phyloP scores from a whole-genome alignment of 2,329 filamentous ascomycete genomes.

The Fusarium concolor region DNA sequence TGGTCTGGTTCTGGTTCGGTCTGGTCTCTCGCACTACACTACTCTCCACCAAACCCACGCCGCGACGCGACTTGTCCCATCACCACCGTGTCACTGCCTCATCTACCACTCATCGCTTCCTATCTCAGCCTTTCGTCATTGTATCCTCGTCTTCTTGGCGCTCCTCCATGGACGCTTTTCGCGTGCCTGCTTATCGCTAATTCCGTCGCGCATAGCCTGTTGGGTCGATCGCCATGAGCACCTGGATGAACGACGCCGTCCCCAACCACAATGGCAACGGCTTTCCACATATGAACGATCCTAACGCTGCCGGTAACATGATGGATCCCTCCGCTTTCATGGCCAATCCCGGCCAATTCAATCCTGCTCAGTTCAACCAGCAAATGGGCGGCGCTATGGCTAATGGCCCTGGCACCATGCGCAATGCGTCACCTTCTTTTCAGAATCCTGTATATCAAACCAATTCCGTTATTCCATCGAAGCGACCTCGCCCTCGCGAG shows the following conservation, averaged over 20 bases:
- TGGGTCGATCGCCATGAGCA: conserved; percentile 71
- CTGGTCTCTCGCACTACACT: conserved; percentile 51
- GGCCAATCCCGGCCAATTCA: conserved; percentile 70
- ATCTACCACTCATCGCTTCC: conserved; percentile 50
- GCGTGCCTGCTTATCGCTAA: conserved; percentile 58
- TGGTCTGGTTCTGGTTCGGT: conserved; percentile 37
- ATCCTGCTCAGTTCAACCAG: conserved; percentile 68
- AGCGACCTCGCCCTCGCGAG: conserved; percentile 83
- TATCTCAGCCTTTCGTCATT: conserved; percentile 53
- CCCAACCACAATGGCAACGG: conserved; percentile 77
- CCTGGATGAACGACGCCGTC: conserved; percentile 78
- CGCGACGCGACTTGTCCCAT: conserved; percentile 58
- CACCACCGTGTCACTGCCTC: conserved; percentile 62
- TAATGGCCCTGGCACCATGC: conserved; percentile 83
- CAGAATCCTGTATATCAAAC: conserved; percentile 84
- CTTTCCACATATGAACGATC: conserved; percentile 73
- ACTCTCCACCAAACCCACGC: conserved; percentile 56
- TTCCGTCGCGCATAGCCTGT: conserved; percentile 58
- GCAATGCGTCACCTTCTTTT: conserved; percentile 83
- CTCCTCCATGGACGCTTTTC: conserved; percentile 56
- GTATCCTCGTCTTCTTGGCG: conserved; percentile 47
- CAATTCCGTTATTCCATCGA: conserved; percentile 88
- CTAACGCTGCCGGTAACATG: conserved; percentile 67
- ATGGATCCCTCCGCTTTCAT: conserved; percentile 75
- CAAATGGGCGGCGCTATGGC: conserved; percentile 72